Evolutionary conservation across 2,329 filamentous ascomycete species (phyloP).

Genomic region (Penicillium capsulatum): DNA sequence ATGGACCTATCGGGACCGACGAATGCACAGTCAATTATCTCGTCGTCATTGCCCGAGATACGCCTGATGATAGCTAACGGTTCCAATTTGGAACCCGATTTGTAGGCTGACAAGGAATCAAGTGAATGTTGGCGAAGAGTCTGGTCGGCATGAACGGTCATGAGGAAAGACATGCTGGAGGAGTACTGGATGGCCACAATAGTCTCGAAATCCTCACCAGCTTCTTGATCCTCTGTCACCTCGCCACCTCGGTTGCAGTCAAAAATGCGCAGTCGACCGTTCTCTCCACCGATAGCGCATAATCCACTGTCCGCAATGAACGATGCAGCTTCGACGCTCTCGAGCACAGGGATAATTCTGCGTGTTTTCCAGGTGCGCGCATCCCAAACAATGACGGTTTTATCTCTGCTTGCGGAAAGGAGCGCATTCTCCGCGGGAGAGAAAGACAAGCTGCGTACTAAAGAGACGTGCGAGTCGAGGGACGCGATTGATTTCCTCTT

Average conservation of each 20-base stretch:
- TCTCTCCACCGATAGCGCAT: slow-evolving; percentile 80
- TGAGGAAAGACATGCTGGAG: slow-evolving; percentile 61
- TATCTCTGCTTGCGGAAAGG: slow-evolving; percentile 83
- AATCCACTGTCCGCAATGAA: slow-evolving; percentile 68
- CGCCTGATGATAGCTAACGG: slow-evolving; percentile 63
- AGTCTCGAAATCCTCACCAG: slow-evolving; percentile 56
- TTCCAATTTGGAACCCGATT: slow-evolving; percentile 47
- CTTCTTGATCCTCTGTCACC: slow-evolving; percentile 68
- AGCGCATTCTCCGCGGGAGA: slow-evolving; percentile 69
- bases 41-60: slow-evolving; percentile 94
- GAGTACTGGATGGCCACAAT: slow-evolving; percentile 70
- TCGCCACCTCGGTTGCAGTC: slow-evolving; percentile 71
- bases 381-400: slow-evolving; percentile 92
- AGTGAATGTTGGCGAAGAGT: slow-evolving; percentile 71
- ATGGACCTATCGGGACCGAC: slow-evolving; percentile 74
- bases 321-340: slow-evolving; percentile 77
- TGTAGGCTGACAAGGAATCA: slow-evolving; percentile 33
- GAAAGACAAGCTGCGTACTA: slow-evolving; percentile 84
- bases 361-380: slow-evolving; percentile 75
- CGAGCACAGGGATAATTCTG: slow-evolving; percentile 76
- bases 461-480: slow-evolving; percentile 88
- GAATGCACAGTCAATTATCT: slow-evolving; percentile 92
- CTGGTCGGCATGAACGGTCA: slow-evolving; percentile 85
- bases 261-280: slow-evolving; percentile 80
- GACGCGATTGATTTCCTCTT: slow-evolving; percentile 72